Evolutionary conservation across 441 rosid species (phyloP).

Genomic region (Erodium trifolium): DNA sequence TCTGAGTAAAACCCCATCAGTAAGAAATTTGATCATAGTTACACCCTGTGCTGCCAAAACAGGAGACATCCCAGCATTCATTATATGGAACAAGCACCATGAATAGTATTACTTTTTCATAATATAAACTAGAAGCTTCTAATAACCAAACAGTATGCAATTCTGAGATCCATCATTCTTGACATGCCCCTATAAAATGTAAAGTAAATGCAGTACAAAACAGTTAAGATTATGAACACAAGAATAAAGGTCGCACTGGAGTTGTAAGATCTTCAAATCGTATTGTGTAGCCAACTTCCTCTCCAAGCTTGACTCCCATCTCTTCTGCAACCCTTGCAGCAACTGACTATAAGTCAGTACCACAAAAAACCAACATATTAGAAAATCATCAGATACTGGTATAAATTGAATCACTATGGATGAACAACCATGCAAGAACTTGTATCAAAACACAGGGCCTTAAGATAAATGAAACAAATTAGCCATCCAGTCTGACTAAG

Average conservation of each 20-base stretch:
- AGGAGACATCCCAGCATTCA: conserved; percentile 19
- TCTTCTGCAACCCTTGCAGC: conserved; percentile 95
- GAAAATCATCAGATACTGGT: background rate
- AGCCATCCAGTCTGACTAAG: conserved; percentile 3
- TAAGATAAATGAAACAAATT: background rate
- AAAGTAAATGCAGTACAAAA: conserved; percentile 10
- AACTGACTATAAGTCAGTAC: conserved; percentile 55
- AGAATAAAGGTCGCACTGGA: conserved; percentile 42
- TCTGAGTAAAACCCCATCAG: conserved; percentile 88
- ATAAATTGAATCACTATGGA: background rate
- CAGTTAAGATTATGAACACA: background rate
- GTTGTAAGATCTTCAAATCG: conserved; percentile 83
- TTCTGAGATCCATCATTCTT: conserved; percentile 12
- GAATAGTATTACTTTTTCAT: conserved; percentile 3
- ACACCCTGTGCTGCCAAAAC: conserved; percentile 53
- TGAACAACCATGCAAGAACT: background rate
- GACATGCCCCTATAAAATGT: conserved; percentile 6
- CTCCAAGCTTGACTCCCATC: conserved; percentile 92
- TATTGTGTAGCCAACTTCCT: conserved; percentile 89
- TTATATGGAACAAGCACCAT: conserved; percentile 3
- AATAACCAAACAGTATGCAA: conserved; percentile 3
- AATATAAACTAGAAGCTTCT: background rate
- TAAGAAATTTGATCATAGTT: conserved; percentile 81
- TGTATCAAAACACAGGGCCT: background rate
- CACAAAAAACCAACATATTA: conserved; percentile 5